A percentile compares a stretch with the other conserved stretches of the same genome.
These are phyloP conservation scores for Carnegiea gigantea DNA, from an alignment of 179 eudicot species.

Conservation along the genomic window DNA sequence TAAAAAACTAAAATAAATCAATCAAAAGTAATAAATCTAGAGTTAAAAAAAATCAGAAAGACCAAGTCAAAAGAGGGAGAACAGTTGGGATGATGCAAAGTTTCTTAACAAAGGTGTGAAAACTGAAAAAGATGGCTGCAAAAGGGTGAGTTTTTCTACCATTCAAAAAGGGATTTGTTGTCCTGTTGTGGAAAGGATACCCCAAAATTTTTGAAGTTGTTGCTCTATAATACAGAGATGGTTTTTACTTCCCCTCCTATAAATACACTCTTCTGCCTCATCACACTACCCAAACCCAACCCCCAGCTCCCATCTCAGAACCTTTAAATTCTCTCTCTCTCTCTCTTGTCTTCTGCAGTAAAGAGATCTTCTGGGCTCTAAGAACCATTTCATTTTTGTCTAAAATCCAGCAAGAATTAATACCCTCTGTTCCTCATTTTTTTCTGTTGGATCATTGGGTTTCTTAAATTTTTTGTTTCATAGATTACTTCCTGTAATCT, in stretches of 20 bases:
- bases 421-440: conserved; percentile 26
- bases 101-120: conserved; percentile 5
- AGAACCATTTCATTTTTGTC: neutral
- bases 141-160: neutral
- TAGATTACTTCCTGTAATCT: neutral
- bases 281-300: conserved; percentile 21
- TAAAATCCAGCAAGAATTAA: conserved; percentile 15
- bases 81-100: neutral
- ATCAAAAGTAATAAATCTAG: neutral
- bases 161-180: conserved; percentile 4
- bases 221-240: neutral
- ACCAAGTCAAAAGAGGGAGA: neutral
- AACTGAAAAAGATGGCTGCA: conserved; percentile 3
- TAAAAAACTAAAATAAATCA: too few species aligned
- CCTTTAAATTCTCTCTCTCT: conserved; percentile 10
- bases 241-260: conserved; percentile 18
- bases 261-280: conserved; percentile 30
- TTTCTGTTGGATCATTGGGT: conserved; percentile 26
- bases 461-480: neutral
- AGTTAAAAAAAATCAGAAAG: neutral
- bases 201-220: neutral
- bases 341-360: neutral
- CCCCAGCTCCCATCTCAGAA: conserved; percentile 20
- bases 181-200: conserved; percentile 2
- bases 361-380: conserved; percentile 25